A percentile compares a stretch with the other conserved stretches of the same genome.
phyloP scores from a whole-genome alignment of 352 stramenopile genomes.

The Nothophytophthora sp. region DNA sequence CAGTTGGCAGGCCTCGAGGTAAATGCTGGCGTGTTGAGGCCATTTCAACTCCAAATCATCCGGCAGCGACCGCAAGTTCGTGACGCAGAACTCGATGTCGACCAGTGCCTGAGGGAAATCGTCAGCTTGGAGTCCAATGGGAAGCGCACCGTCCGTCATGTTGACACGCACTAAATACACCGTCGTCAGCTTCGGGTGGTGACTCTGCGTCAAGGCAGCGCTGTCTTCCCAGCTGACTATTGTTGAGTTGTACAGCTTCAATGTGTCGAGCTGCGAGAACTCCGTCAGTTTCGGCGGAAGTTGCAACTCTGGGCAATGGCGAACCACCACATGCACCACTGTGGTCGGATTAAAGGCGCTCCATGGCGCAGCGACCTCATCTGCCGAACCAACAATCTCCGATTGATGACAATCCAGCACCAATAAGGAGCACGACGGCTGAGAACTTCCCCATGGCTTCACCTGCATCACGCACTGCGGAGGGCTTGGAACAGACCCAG shows the following conservation, averaged over 20 bases:
- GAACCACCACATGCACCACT: slow-evolving; percentile 30
- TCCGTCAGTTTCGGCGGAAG: slow-evolving; percentile 19
- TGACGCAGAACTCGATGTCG: slow-evolving; percentile 20
- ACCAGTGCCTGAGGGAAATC: background rate
- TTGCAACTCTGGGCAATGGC: slow-evolving; percentile 39
- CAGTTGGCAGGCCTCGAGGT: slow-evolving; percentile 1
- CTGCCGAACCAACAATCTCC: background rate
- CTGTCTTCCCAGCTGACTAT: slow-evolving; percentile 24
- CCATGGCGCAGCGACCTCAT: slow-evolving; percentile 21
- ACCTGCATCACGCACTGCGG: slow-evolving; percentile 26
- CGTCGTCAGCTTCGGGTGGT: slow-evolving; percentile 22
- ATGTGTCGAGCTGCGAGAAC: slow-evolving; percentile 30
- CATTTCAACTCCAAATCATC: slow-evolving; percentile 27
- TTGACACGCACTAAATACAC: slow-evolving; percentile 3
- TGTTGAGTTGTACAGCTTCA: slow-evolving; percentile 52
- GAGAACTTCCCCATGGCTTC: slow-evolving; percentile 26
- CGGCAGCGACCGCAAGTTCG: slow-evolving; percentile 27
- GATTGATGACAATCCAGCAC: slow-evolving; percentile 20
- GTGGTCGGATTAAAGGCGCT: slow-evolving; percentile 16
- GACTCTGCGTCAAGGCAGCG: slow-evolving; percentile 20
- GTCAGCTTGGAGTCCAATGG: background rate
- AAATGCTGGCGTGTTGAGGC: slow-evolving; percentile 6
- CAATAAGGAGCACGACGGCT: slow-evolving; percentile 28
- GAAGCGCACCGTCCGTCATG: background rate
- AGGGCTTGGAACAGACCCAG: background rate